Evolutionary conservation across 352 stramenopile genomes (phyloP), one percentile per base, ranked within the genome.

Genomic region (Phytophthora sp.): DNA sequence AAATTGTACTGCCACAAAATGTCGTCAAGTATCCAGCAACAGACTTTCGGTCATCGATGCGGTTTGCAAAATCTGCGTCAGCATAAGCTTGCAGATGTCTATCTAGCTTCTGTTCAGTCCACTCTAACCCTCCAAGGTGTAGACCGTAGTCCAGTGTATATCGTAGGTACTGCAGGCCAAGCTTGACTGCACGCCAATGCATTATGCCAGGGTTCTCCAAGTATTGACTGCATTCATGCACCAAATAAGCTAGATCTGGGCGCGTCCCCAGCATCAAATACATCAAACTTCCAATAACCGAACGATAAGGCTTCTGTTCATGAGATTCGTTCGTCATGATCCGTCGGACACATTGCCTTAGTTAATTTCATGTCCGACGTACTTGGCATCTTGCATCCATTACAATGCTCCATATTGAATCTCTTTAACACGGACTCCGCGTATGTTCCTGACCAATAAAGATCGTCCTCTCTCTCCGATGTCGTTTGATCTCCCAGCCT

Each of bases 371-470:
- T 21, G 18, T 62, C 49, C 21, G 45, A 1, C 7, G 46, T 42
- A 38, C 45, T 58, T 44, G 65, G 65, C 1, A 21, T 41, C 13
- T 65, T 58, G 15, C 29, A 56, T 5, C 53, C 53, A 62, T 65
- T 73, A 53, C 65, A 73, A 16, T 58, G 36, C 8, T 42, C 18
- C 53, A 69, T 73, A n/a, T n/a, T n/a, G n/a, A n/a, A n/a, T n/a
- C n/a, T n/a, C n/a, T 69, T 1, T 5, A 73, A 26, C 3, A 73
- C 50, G 24, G 31, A 62, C 2, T 50, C 15, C 8, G 20, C 47
- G 44, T 69, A 73, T 27, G 65, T 69, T 24, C 18, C 21, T 73
- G 66, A 7, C 23, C 51, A 9, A 72, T 55, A 12, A 57, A 63
- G 2, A 73, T 46, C 29, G 52, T 54, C 4, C 57, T 39, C 24